These are phyloP conservation scores for Beauveria asiatica DNA, from an alignment of 2,329 filamentous ascomycete species.

Conservation along the genomic window DNA sequence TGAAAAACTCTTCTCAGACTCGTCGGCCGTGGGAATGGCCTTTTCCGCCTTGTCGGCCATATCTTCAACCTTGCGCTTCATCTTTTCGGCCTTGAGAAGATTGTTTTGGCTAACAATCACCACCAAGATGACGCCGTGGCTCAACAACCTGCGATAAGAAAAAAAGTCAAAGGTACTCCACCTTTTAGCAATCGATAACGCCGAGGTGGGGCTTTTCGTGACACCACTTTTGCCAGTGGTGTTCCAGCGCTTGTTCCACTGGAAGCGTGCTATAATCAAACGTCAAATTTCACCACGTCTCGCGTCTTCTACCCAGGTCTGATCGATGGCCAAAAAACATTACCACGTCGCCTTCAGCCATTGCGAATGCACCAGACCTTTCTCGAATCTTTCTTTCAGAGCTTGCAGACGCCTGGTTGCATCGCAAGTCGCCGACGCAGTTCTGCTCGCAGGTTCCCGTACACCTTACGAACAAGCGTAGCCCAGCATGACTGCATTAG, in stretches of 20 bases:
- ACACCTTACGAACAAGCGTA: too few species aligned
- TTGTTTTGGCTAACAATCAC: not conserved
- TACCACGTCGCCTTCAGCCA: too few species aligned
- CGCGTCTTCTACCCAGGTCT: too few species aligned
- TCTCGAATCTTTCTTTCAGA: too few species aligned
- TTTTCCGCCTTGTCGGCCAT: not conserved
- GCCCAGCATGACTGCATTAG: too few species aligned
- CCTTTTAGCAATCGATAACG: not conserved
- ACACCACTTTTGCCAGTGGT: not conserved
- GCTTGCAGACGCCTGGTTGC: too few species aligned
- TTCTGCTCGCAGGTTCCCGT: too few species aligned
- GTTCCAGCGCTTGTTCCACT: not conserved
- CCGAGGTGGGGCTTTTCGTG: not conserved
- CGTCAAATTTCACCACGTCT: too few species aligned
- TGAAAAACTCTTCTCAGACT: constrained; percentile 32
- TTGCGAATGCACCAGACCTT: too few species aligned
- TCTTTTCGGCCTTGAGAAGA: not conserved
- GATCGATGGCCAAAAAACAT: too few species aligned
- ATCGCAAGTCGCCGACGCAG: too few species aligned
- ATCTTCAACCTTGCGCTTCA: constrained; percentile 10
- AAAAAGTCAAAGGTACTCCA: constrained; percentile 5
- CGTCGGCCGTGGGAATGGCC: not conserved
- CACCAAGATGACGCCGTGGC: not conserved
- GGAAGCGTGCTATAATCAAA: not conserved
- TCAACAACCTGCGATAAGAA: not conserved